Evolutionary conservation across 495 filamentous ascomycete species (phyloP).

Genomic region (Penicillium arizonense): DNA sequence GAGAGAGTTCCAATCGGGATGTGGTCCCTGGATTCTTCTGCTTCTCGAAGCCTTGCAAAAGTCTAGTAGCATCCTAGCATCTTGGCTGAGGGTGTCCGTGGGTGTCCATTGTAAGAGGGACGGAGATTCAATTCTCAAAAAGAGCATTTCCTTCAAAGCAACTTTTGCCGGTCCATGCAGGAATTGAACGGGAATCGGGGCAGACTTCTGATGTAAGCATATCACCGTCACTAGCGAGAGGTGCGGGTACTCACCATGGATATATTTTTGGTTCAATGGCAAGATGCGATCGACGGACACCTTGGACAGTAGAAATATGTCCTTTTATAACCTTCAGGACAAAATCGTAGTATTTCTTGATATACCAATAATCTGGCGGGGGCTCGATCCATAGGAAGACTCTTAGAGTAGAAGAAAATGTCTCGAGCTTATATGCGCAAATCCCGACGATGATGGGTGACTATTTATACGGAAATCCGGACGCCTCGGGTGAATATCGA

Average conservation of each 20-base stretch:
- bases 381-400: too few relatives aligned
- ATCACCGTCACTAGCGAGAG: not conserved
- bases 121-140: not conserved
- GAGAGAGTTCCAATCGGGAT: too few relatives aligned
- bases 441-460: too few relatives aligned
- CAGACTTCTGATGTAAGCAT: not conserved
- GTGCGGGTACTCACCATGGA: not conserved
- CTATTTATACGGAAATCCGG: too few relatives aligned
- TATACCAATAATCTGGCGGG: too few relatives aligned
- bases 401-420: too few relatives aligned
- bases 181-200: not conserved
- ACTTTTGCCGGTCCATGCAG: not conserved
- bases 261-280: not conserved
- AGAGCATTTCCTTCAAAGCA: not conserved
- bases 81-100: not conserved
- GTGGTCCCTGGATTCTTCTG: not conserved
- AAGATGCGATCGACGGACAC: not conserved
- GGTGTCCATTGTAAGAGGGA: not conserved
- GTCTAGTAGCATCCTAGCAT: not conserved
- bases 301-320: not conserved
- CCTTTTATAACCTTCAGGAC: not conserved
- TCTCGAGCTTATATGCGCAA: too few relatives aligned
- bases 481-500: too few relatives aligned
- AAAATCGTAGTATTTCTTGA: too few relatives aligned
- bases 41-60: not conserved